phyloP scores from a whole-genome alignment of 176 grass and related monocot genomes.

The Miscanthus lutarioriparius region DNA sequence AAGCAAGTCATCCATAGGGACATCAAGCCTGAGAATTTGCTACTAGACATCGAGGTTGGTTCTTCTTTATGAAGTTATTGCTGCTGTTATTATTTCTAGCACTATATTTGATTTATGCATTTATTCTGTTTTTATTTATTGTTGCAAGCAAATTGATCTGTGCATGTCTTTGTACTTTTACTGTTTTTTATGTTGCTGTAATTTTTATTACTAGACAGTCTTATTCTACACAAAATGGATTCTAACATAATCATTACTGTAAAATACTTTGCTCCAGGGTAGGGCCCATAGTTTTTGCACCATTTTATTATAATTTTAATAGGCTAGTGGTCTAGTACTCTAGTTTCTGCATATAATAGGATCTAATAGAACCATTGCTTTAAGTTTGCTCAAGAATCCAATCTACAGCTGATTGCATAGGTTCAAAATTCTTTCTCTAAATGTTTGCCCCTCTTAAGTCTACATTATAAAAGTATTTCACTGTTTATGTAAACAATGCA shows the following conservation, averaged over 20 bases:
- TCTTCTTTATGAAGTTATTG: conserved; percentile 18
- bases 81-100: not conserved
- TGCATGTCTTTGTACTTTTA: not conserved
- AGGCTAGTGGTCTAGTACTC: not conserved
- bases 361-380: not conserved
- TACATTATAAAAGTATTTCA: not conserved
- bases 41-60: conserved; percentile 82
- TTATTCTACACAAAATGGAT: not conserved
- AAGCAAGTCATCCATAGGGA: conserved; percentile 97
- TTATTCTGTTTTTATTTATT: not conserved
- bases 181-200: not conserved
- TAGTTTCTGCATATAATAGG: not conserved
- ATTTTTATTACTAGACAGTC: not conserved
- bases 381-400: not conserved
- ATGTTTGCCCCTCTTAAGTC: not conserved
- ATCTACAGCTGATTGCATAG: conserved; percentile 21
- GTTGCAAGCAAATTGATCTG: not conserved
- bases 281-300: not conserved
- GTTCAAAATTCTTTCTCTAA: not conserved
- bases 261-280: not conserved
- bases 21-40: conserved; percentile 97
- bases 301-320: not conserved
- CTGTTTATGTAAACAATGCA: not conserved
- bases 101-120: conserved; percentile 11
- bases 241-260: not conserved